Percentiles rank a stretch among this genome's conserved stretches.
These are phyloP conservation scores for Avena atlantica DNA, from an alignment of 176 grass and related monocot genomes.

Conservation along the genomic window DNA sequence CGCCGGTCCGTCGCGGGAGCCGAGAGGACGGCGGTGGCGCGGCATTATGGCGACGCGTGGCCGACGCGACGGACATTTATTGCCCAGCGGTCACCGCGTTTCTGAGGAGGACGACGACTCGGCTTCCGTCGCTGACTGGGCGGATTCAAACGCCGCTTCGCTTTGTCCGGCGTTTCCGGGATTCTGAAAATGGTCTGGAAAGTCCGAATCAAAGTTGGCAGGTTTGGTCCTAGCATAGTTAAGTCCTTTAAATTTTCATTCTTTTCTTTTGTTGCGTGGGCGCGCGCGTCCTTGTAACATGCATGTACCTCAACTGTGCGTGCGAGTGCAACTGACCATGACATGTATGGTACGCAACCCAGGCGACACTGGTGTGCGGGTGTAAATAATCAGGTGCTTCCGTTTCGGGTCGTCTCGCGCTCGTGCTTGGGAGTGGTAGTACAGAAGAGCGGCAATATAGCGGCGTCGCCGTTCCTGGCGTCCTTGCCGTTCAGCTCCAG, in stretches of 20 bases:
- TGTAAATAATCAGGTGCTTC: neutral
- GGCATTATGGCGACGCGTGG: too few species aligned
- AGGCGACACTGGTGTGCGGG: neutral
- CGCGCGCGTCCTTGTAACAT: neutral
- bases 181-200: too few species aligned
- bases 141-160: too few species aligned
- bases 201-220: too few species aligned
- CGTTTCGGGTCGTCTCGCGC: constrained; percentile 5
- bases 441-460: constrained; percentile 36
- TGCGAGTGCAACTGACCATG: neutral
- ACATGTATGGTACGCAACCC: neutral
- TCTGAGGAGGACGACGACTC: too few species aligned
- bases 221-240: too few species aligned
- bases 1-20: too few species aligned
- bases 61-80: too few species aligned
- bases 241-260: neutral
- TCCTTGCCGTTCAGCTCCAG: constrained; percentile 22
- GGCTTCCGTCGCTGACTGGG: too few species aligned
- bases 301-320: neutral
- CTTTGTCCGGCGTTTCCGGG: too few species aligned
- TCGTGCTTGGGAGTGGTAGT: constrained; percentile 33
- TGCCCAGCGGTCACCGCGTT: too few species aligned
- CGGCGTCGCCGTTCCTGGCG: constrained; percentile 24
- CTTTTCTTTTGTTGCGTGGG: neutral
- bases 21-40: too few species aligned